Conservation (phyloP, 495 filamentous ascomycete genomes). For the Neurospora terricola region DNA sequence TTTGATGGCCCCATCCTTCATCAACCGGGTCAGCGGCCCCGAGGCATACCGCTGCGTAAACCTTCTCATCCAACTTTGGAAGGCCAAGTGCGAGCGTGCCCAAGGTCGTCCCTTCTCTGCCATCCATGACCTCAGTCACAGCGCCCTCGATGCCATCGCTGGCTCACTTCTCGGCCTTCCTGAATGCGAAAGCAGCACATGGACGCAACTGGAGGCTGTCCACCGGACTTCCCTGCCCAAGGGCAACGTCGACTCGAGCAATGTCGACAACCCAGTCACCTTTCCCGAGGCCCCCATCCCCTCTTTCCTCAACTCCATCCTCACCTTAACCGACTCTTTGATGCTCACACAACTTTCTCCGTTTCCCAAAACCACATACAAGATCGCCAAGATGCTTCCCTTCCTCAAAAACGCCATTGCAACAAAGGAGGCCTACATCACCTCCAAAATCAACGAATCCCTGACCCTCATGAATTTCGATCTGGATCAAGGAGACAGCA, state of each 20-base stretch:
- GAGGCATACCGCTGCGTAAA: conserved; percentile 18
- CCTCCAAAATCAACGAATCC: conserved; percentile 11
- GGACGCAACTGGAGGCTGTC: conserved; percentile 6
- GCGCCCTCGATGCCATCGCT: conserved; percentile 28
- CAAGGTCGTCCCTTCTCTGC: conserved; percentile 25
- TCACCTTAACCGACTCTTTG: conserved; percentile 8
- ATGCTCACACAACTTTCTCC: conserved; percentile 13
- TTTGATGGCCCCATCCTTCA: conserved; percentile 29
- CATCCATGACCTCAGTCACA: conserved; percentile 22
- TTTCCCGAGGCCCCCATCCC: conserved; percentile 13
- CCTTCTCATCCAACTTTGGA: conserved; percentile 27
- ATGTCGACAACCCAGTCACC: conserved; percentile 1
- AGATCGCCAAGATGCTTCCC: conserved; percentile 8
- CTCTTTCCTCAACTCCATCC: conserved; percentile 5
- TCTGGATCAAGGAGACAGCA: too few relatives aligned
- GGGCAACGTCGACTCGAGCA: background rate
- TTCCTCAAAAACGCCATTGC: conserved; percentile 10
- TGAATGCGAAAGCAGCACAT: conserved; percentile 10
- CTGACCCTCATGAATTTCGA: conserved; percentile 3
- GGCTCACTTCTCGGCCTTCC: conserved; percentile 21
- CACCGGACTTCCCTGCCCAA: background rate
- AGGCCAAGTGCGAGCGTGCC: conserved; percentile 20
- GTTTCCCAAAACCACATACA: conserved; percentile 7
- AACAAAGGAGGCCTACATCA: conserved; percentile 15
- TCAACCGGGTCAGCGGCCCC: conserved; percentile 24